Evolutionary conservation across 768 basidiomycete species (phyloP).

Genomic region (Boletus reticulatus): DNA sequence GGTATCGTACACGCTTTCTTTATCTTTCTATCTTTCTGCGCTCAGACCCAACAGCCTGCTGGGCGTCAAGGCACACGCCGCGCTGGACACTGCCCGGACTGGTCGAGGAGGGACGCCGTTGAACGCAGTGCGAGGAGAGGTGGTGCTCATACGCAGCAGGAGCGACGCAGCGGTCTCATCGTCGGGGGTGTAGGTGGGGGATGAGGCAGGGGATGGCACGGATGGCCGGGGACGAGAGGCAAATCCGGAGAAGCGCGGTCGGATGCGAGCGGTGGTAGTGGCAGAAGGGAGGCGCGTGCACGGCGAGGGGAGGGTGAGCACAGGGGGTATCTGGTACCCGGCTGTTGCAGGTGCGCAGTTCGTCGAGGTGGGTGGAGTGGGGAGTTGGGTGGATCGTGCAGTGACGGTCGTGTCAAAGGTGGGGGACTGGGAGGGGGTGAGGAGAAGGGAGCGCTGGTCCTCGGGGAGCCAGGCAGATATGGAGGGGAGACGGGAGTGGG

Average conservation of each 20-base stretch:
- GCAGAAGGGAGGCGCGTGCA: slow-evolving; percentile 17
- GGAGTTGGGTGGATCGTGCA: slow-evolving; percentile 35
- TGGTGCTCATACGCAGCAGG: slow-evolving; percentile 56
- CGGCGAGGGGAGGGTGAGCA: slow-evolving; percentile 40
- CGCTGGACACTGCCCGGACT: background rate
- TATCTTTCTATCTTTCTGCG: slow-evolving; percentile 12
- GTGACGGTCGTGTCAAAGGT: slow-evolving; percentile 32
- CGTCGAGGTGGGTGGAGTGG: slow-evolving; percentile 58
- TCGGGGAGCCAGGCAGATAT: slow-evolving; percentile 67
- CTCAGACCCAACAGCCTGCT: slow-evolving; percentile 24
- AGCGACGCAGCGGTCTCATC: slow-evolving; percentile 71
- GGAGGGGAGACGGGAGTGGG: slow-evolving; percentile 50
- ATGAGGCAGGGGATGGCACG: slow-evolving; percentile 14
- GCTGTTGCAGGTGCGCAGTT: slow-evolving; percentile 43
- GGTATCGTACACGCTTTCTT: background rate
- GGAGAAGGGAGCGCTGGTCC: slow-evolving; percentile 31
- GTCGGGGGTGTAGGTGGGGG: slow-evolving; percentile 43
- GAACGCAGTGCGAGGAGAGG: slow-evolving; percentile 11
- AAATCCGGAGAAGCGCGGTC: slow-evolving; percentile 24
- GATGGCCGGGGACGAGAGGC: slow-evolving; percentile 18
- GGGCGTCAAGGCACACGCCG: slow-evolving; percentile 23
- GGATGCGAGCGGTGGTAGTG: slow-evolving; percentile 6
- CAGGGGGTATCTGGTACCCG: slow-evolving; percentile 36
- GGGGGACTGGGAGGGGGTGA: slow-evolving; percentile 35
- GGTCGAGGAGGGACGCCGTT: background rate